Evolutionary conservation across 108 stramenopile genomes (phyloP), one percentile per base, ranked within the genome.

Genomic region (Discostella stelligeroides): DNA sequence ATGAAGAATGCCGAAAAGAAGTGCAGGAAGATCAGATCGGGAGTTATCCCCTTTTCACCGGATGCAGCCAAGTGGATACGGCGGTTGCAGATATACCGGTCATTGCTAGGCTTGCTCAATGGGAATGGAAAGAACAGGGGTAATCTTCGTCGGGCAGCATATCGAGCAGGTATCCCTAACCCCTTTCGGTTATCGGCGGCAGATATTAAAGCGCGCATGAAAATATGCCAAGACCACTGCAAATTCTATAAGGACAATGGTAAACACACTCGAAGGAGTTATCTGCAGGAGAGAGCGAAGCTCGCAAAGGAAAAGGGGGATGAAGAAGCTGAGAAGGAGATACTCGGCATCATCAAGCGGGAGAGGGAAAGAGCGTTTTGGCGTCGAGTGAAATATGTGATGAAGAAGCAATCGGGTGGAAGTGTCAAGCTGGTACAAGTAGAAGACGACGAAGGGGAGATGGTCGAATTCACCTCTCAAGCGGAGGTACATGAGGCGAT

Each of bases 1-100:
- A 56, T 56, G 55, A 56, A 27, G 7, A 46, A 70, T 37, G 68
- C 69, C 15, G 75, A 76, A 38, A 70, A 76, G 61, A 62, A 53
- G 1, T 76, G 75, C 30, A 60, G 61, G 9, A 27, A 18, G 21
- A 50, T 70, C 15, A 70, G 57, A 48, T 64, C 54, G 7, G 68
- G 75, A 1, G 4, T 42, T n/a, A n/a, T n/a, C n/a, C n/a, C n/a
- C n/a, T n/a, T n/a, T n/a, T n/a, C n/a, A n/a, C n/a, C n/a, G n/a
- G 15, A 71, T 76, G 25, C 69, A 13, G 38, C 51, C 0, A 14
- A 69, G 10, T 76, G 75, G 75, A 69, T 70, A 34, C 15, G 38
- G 10, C 40, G 60, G 27, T n/a, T 15, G 11, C 59, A 76, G 14
- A 45, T 76, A 0, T 76, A 73, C 38, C 37, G 8, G 5, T 57